Base-by-base conservation (phyloP, 139 green algal species). In the Parachlorella kessleri region DNA sequence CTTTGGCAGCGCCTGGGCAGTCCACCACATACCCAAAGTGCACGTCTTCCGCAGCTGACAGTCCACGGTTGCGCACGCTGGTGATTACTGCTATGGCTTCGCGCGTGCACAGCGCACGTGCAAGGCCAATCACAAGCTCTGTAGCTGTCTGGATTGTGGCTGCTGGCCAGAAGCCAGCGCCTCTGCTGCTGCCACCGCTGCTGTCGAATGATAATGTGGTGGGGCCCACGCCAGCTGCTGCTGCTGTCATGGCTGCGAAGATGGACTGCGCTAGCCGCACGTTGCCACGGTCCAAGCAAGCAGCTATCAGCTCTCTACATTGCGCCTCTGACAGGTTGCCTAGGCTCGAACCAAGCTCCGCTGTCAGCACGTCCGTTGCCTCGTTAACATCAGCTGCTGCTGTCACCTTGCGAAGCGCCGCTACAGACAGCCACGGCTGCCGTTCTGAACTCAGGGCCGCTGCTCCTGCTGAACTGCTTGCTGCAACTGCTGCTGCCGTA, bases 1-100 rank as follows among this genome's bases (percentile, higher is more conserved):
- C 55, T 64, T 59, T n/a, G 66, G 30, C 54, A 21, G 87, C 90
- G 8, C 84, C 84, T 0, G 94, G 94, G 33, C 85, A 95, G 53
- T 42, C 82, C 18, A 98, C 87, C 21, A 96, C 90, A 26, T 86
- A 72, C 6, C 92, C 92, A 79, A 96, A 96, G 18, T 86, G 79
- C 23, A 96, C 88, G 75, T 96, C 89, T 32, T 88, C 76, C 0
- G 55, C 75, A n/a, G 53, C 38, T 0, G 90, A 85, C 53, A 96
- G 42, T 30, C 93, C 93, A 14, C 89, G 81, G 24, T 73, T 76
- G n/a, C 89, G 86, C 68, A 97, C 82, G 42, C 85, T 86, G 8
- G 66, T 55, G 30, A 92, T 81, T 9, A 90, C 83, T 3, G 72
- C n/a, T 55, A 97, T 64, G 10, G 94, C 94, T 10, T 96, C 92